Evolutionary conservation across 768 basidiomycete genomes (phyloP), one percentile per base, ranked within the genome.

Genomic region (Amanita pseudoporphyria): DNA sequence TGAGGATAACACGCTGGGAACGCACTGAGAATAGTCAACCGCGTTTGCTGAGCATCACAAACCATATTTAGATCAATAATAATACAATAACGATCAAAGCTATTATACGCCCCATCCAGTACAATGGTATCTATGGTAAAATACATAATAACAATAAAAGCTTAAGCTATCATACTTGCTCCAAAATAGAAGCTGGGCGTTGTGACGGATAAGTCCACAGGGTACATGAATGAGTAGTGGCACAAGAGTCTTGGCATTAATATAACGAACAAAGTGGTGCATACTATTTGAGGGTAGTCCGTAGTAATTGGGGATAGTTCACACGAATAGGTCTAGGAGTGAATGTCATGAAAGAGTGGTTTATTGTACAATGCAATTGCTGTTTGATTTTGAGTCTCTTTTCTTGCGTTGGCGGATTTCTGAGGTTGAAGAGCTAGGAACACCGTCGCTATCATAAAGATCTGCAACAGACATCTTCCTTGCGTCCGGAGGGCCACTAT

Each of bases 361-460:
- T 66, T 61, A 79, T 61, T 79, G 76, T 51, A 78, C 69, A 44
- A 66, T 63, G 61, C 75, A 77, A 51, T 72, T 73, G 30, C 67
- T 64, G 33, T 63, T 59, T 22, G 67, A 62, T 57, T 71, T 70
- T 6, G 65, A 60, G 53, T 65, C 65, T 37, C 67, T 66, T 53
- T 69, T 71, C 66, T 66, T 67, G 53, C 66, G 64, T 50, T 62
- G 61, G 22, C 54, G 59, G 18, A 57, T 55, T 45, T 71, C 68
- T 5, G 52, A 53, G 14, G 67, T 61, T 45, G 71, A 56, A 5
- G 61, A 65, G 9, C 70, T 72, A 13, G 69, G 71, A 37, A 72
- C 33, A 45, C 50, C 56, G 46, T 46, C 24, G n/a, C 30, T 24
- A 24, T 52, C 36, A 35, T 18, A 12, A 19, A 26, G 6, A 9